Evolutionary conservation across 2,329 filamentous ascomycete species (phyloP), one percentile per base, ranked within the genome.

Genomic region (Pestalotiopsis sp.): DNA sequence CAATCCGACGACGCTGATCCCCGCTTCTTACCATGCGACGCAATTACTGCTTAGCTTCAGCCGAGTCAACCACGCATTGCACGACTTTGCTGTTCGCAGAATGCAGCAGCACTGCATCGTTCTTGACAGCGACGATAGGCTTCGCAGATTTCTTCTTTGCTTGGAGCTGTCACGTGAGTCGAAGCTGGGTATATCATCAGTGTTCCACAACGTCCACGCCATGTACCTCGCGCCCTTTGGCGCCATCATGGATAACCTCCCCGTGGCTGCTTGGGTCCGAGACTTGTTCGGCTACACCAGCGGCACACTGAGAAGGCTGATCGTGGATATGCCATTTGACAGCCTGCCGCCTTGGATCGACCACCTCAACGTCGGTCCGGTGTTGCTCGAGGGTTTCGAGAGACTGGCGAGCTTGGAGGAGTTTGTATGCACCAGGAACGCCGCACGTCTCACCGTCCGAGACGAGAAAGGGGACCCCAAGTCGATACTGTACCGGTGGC

Each of bases 251-350:
- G 80, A 84, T 66, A 77, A 86, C 68, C 77, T 78, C 66, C 78
- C 79, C 4, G 80, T 79, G 23, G 82, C 83, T 0, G 72, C 72
- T 23, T 80, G 78, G 78, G 78, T 83, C 49, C 78, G 79, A 5
- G 80, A 83, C 58, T 77, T 87, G 1, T 79, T 87, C 63, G 79
- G 75, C 68, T 77, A 80, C 68, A 76, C 83, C 38, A 77, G 77
- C 63, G 72, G 74, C 23, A 80, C 81, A 6, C 78, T 88, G 59
- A 79, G 75, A 58, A 81, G 82, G 23, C 78, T 87, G 6, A 78
- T 86, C 61, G 79, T 87, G 57, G 78, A 84, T 68, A 85, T 87
- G 71, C 84, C 85, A 6, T 81, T 86, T 60, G 77, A 80, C 25
- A 83, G 77, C 66, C 75, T 85, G 17, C 79, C 82, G 36, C 80